Conservation (phyloP, 2,329 filamentous ascomycete species). For the Chalara sp. region DNA sequence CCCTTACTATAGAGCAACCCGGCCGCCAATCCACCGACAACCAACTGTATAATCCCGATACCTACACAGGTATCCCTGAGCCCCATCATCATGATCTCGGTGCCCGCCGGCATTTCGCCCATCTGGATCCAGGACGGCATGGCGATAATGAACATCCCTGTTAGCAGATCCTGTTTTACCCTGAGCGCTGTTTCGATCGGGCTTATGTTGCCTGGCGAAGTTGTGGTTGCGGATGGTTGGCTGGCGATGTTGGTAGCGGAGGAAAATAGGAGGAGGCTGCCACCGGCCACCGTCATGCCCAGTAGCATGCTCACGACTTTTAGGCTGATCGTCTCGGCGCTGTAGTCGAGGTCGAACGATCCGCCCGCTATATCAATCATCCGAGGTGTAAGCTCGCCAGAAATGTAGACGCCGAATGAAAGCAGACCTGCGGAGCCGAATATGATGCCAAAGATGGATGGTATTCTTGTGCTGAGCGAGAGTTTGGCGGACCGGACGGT, state of each 20-base stretch:
- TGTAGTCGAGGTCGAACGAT: not conserved
- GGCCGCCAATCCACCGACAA: no score
- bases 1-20: no score
- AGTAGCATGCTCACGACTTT: not conserved
- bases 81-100: no score
- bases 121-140: conserved; percentile 15
- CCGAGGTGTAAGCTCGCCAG: conserved; percentile 3
- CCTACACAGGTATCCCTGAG: no score
- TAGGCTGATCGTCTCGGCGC: not conserved
- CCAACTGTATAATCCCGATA: no score
- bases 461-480: no score
- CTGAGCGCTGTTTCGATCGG: not conserved
- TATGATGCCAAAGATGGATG: conserved; percentile 5
- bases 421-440: conserved; percentile 12
- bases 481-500: conserved; percentile 4
- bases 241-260: conserved; percentile 1
- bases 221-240: conserved; percentile 3
- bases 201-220: not conserved
- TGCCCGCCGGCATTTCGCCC: not conserved
- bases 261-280: not conserved
- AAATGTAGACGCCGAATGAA: conserved; percentile 14
- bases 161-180: conserved; percentile 9
- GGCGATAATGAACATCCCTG: conserved; percentile 16
- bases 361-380: not conserved
- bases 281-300: not conserved